phyloP scores from a whole-genome alignment of 1,284 basidiomycete genomes.

The Golubevia sp. region DNA sequence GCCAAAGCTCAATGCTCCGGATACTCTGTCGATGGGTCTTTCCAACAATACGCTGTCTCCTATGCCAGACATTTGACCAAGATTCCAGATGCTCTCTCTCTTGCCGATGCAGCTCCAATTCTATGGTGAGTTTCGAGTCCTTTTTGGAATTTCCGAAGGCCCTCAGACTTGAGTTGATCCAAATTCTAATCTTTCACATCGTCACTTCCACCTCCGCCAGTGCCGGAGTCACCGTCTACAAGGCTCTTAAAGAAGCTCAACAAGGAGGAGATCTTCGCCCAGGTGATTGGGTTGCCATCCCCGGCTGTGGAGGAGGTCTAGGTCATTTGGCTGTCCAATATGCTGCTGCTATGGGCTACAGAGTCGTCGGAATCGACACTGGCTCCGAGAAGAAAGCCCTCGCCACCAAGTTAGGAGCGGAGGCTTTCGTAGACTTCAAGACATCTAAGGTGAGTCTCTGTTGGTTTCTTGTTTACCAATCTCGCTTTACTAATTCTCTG shows the following conservation, averaged over 20 bases:
- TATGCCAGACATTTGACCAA: constrained; percentile 74
- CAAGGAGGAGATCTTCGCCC: constrained; percentile 63
- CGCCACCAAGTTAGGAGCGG: constrained; percentile 73
- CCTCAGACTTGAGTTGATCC: too few species aligned
- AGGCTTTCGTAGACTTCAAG: constrained; percentile 80
- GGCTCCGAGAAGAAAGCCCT: constrained; percentile 77
- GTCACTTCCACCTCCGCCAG: neutral
- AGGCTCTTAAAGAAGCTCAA: constrained; percentile 77
- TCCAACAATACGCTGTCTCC: constrained; percentile 73
- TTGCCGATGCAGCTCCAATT: constrained; percentile 76
- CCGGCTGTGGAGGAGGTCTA: constrained; percentile 74
- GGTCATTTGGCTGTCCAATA: constrained; percentile 64
- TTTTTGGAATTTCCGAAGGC: constrained; percentile 8
- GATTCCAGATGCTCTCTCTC: constrained; percentile 72
- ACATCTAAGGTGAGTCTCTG: constrained; percentile 49
- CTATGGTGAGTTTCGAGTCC: constrained; percentile 73
- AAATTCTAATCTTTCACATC: too few species aligned
- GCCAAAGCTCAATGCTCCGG: constrained; percentile 27
- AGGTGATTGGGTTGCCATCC: constrained; percentile 81
- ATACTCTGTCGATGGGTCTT: constrained; percentile 80
- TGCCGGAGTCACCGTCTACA: constrained; percentile 77
- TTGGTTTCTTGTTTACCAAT: too few species aligned
- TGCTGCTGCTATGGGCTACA: constrained; percentile 63
- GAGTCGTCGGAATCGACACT: constrained; percentile 79
- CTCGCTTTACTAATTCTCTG: too few species aligned